A percentile compares a stretch with the other conserved stretches of the same genome.
These are phyloP conservation scores for Candida anglica DNA, from an alignment of 805 yeast genomes.

Conservation along the genomic window DNA sequence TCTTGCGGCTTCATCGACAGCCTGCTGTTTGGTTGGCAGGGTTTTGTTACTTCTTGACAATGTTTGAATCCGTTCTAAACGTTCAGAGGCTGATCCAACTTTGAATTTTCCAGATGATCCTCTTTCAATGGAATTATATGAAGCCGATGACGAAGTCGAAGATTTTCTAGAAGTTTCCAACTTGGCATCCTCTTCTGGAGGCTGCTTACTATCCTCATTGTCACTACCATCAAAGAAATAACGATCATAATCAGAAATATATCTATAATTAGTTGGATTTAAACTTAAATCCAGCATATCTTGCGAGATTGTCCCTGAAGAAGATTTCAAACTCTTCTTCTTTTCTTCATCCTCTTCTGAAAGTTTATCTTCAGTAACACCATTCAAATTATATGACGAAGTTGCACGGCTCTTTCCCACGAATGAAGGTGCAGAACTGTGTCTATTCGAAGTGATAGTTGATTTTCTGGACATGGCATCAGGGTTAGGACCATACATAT, in stretches of 20 bases:
- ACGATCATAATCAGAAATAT: conserved; percentile 24
- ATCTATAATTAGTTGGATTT: conserved; percentile 9
- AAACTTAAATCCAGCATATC: conserved; percentile 2
- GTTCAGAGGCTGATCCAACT: conserved; percentile 12
- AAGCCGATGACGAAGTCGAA: conserved; percentile 11
- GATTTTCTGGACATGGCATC: conserved; percentile 19
- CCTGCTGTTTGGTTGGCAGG: too few species aligned
- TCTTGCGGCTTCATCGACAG: neutral
- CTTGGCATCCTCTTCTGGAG: conserved; percentile 1
- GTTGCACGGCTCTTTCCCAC: too few species aligned
- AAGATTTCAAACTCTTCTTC: neutral
- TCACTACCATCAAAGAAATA: conserved; percentile 17
- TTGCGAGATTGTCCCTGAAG: conserved; percentile 3
- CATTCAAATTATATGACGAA: too few species aligned
- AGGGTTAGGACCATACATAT: too few species aligned
- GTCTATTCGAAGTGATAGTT: conserved; percentile 29
- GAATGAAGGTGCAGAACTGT: conserved; percentile 35
- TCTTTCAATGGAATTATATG: conserved; percentile 29
- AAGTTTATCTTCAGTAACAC: too few species aligned
- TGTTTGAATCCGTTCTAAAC: conserved; percentile 8
- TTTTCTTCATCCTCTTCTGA: conserved; percentile 1
- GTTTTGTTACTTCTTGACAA: conserved; percentile 1
- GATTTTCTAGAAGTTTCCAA: conserved; percentile 2
- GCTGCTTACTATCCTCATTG: conserved; percentile 6
- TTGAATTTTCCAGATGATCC: conserved; percentile 23